These are phyloP conservation scores for Nigrospora sphaerica DNA, from an alignment of 2,329 filamentous ascomycete species.

Conservation along the genomic window DNA sequence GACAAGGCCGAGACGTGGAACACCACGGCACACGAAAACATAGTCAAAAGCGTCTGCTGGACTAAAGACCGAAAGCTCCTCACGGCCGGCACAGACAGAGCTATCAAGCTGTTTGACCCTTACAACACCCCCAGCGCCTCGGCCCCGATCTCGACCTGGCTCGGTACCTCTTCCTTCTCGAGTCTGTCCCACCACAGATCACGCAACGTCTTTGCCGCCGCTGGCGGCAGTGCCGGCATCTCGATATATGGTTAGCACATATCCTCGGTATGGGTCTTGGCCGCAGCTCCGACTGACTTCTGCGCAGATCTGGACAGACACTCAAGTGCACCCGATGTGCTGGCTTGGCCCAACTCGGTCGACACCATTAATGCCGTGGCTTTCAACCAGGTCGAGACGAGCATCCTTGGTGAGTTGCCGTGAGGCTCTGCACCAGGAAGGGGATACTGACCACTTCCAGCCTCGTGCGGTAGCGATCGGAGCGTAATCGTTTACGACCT, in stretches of 20 bases:
- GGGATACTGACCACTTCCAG: slow-evolving; percentile 22
- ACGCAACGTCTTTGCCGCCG: slow-evolving; percentile 70
- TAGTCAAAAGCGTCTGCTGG: slow-evolving; percentile 89
- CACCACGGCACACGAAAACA: slow-evolving; percentile 79
- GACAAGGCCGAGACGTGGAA: slow-evolving; percentile 70
- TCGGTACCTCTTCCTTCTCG: slow-evolving; percentile 78
- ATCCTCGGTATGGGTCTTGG: slow-evolving; percentile 49
- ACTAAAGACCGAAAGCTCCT: slow-evolving; percentile 78
- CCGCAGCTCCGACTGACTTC: neutral
- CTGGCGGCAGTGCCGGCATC: slow-evolving; percentile 63
- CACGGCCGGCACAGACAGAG: slow-evolving; percentile 78
- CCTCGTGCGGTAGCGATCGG: slow-evolving; percentile 77
- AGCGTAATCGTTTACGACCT: slow-evolving; percentile 88
- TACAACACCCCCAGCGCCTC: slow-evolving; percentile 64
- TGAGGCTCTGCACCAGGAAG: no score
- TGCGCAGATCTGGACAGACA: neutral
- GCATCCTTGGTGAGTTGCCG: slow-evolving; percentile 47
- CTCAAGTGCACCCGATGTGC: slow-evolving; percentile 68
- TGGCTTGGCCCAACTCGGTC: slow-evolving; percentile 80
- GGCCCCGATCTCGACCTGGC: slow-evolving; percentile 75
- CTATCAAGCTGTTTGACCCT: slow-evolving; percentile 87
- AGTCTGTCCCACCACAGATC: slow-evolving; percentile 76
- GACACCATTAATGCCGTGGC: slow-evolving; percentile 85
- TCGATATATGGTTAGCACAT: slow-evolving; percentile 66
- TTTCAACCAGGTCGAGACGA: slow-evolving; percentile 93